Base-by-base conservation (phyloP, 306 rosid species). In the Ochetophila trinervis region DNA sequence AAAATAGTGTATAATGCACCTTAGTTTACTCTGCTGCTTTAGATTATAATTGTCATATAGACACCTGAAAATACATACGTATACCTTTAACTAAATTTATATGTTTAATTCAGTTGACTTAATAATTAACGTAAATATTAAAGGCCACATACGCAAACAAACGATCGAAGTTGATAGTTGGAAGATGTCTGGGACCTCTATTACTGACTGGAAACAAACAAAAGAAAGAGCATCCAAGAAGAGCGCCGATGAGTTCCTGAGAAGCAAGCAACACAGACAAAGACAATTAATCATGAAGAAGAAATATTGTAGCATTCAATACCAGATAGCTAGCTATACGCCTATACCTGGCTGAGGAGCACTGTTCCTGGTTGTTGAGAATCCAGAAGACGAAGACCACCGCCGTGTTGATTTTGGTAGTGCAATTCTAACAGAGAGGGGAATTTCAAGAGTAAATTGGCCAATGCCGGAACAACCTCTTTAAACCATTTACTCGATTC, bases 241-340 rank as follows among this genome's bases (percentile, higher is more conserved):
- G 91, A 69, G 94, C 97, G 63, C 89, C 84, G 55, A 83, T 83
- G 78, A 93, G 65, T 79, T 93, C 95, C 97, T 93, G 90, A 70
- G 78, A 86, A 69, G 50, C 57, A 71, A 47, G 13, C 51, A 47
- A 47, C 13, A 3, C 22, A 35, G 18, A 52, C 35, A 35, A 40
- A 24, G 35, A 34, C n/a, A 52, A 8, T 1, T 20, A 18, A n/a
- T 35, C 16, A 19, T 17, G 17, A 36, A 37, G 66, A 21, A 44
- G 11, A 22, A n/a, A 60, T 18, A 1, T n/a, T 4, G 16, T 17
- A 17, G 8, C 1, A 4, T n/a, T n/a, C 10, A 20, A 67, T 17
- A 22, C 7, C 8, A 59, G 48, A 30, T 18, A 48, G 14, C 15
- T 17, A 68, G 45, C 42, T 16, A 5, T 21, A 67, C 17, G 68